These are phyloP conservation scores for Niveomyces coronatus DNA, from an alignment of 2,329 filamentous ascomycete genomes.

Conservation along the genomic window DNA sequence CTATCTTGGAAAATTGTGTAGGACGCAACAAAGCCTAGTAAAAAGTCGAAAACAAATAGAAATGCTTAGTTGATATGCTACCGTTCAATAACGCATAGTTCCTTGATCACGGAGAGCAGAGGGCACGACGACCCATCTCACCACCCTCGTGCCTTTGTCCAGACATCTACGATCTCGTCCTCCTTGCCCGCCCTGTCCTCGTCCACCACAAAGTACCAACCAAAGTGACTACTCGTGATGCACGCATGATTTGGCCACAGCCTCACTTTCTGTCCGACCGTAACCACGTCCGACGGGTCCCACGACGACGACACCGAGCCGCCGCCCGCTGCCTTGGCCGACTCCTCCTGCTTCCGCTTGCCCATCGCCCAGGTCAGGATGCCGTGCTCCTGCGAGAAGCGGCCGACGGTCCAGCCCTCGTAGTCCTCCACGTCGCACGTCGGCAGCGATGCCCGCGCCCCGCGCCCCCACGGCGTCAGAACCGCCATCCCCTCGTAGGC, in stretches of 20 bases:
- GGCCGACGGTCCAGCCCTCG: slow-evolving; percentile 56
- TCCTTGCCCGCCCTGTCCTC: slow-evolving; percentile 41
- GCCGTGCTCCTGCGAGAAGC: slow-evolving; percentile 71
- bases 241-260: slow-evolving; percentile 78
- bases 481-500: slow-evolving; percentile 64
- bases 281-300: slow-evolving; percentile 23
- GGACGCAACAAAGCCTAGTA: too few relatives aligned
- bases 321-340: background rate
- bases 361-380: slow-evolving; percentile 48
- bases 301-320: background rate
- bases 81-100: too few relatives aligned
- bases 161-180: slow-evolving; percentile 63
- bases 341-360: slow-evolving; percentile 19
- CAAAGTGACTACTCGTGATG: slow-evolving; percentile 60
- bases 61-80: too few relatives aligned
- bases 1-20: too few relatives aligned
- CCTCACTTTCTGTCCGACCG: slow-evolving; percentile 55
- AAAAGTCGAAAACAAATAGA: too few relatives aligned
- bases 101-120: too few relatives aligned
- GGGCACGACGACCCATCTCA: slow-evolving; percentile 2
- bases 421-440: slow-evolving; percentile 23
- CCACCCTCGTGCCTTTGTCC: slow-evolving; percentile 31
- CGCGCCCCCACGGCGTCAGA: slow-evolving; percentile 44
- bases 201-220: slow-evolving; percentile 67
- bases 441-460: slow-evolving; percentile 20